Base-by-base conservation (phyloP, 257 asterid species). In the Solanum medicagineum region DNA sequence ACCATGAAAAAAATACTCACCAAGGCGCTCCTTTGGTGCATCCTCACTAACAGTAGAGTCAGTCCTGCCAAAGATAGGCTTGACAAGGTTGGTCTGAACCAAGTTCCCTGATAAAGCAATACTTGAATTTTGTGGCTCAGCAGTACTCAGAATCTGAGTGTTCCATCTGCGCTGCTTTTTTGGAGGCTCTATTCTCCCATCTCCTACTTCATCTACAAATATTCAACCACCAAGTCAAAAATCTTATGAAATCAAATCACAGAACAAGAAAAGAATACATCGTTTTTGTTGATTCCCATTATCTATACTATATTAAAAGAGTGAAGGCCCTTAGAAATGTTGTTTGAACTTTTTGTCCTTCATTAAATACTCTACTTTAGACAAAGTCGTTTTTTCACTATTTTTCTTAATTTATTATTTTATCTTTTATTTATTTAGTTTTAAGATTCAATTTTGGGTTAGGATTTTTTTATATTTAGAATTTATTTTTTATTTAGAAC, bases 121-220 rank as follows among this genome's bases (percentile, higher is more conserved):
- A 81, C 42, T 85, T 29, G 81, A 75, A 80, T 47, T 80, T 82
- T 82, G 79, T 77, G 81, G 69, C 75, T 57, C 88, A 45, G 87
- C 57, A 66, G 81, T 16, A 55, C 77, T 81, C 13, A 49, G 81
- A 81, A 32, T 82, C 70, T 71, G 88, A 42, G 63, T 11, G 57
- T 84, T 89, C 89, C 90, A 87, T 66, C 80, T 86, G 15, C 87
- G 84, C 87, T 84, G 88, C 81, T 89, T 89, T 84, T 89, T 89
- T 40, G 82, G 81, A 84, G 81, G 87, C 40, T 86, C 89, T 32
- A 84, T 85, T 47, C n/a, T 88, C 17, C 75, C 90, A 29, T 73
- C 20, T 68, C 83, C 84, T 7, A 53, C 81, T 60, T 62, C 84
- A 70, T 75, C 87, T 84, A 73, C 86, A 86, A 87, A 73, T 7